These are phyloP conservation scores for Blastobotrys parvus DNA, from an alignment of 805 yeast genomes.

Conservation along the genomic window DNA sequence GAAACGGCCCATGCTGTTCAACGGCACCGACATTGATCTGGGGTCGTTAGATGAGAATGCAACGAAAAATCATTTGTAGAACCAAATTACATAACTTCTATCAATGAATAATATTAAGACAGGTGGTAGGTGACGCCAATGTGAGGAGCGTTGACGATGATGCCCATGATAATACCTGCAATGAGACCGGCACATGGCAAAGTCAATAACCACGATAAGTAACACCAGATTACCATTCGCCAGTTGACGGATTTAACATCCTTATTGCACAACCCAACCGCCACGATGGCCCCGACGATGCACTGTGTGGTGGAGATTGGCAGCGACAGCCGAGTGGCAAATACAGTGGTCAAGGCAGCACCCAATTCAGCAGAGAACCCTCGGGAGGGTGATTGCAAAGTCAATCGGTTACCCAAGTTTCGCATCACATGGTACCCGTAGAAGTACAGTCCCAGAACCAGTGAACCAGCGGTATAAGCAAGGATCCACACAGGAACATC, in stretches of 20 bases:
- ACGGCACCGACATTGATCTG: neutral
- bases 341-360: slow-evolving; percentile 64
- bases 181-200: slow-evolving; percentile 66
- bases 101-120: neutral
- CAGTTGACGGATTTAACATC: slow-evolving; percentile 60
- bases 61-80: slow-evolving; percentile 12
- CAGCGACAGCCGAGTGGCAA: slow-evolving; percentile 64
- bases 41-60: no score
- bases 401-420: slow-evolving; percentile 64
- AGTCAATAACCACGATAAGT: slow-evolving; percentile 64
- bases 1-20: no score
- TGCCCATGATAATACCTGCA: slow-evolving; percentile 46
- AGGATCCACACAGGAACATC: slow-evolving; percentile 67
- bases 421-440: slow-evolving; percentile 65
- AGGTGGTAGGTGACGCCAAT: neutral
- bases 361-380: slow-evolving; percentile 73
- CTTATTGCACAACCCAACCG: slow-evolving; percentile 64
- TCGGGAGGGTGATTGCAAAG: slow-evolving; percentile 68
- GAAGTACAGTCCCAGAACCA: slow-evolving; percentile 63
- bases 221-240: slow-evolving; percentile 68
- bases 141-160: slow-evolving; percentile 42
- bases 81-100: no score
- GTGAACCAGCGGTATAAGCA: slow-evolving; percentile 56
- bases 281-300: slow-evolving; percentile 71
- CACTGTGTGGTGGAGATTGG: slow-evolving; percentile 75